Percentiles rank a stretch among this genome's conserved stretches.
Conservation (phyloP, 2,329 filamentous ascomycete species). For the Clarireedia monteithiana region DNA sequence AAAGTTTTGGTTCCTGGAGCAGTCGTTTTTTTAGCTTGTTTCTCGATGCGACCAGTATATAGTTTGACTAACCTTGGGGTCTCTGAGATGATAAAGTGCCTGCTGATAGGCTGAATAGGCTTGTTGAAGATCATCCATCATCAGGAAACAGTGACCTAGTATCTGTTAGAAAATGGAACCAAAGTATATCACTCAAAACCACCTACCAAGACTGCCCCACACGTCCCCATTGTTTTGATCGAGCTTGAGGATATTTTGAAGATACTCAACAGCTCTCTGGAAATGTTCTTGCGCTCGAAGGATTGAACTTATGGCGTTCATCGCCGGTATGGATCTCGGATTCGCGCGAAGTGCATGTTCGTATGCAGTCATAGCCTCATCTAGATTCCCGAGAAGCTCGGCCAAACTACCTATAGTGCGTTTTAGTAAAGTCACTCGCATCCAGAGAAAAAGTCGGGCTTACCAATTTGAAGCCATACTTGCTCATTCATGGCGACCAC, state of each 20-base stretch:
- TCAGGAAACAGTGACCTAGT: slow-evolving; percentile 90
- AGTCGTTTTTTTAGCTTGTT: slow-evolving; percentile 10
- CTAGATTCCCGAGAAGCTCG: slow-evolving; percentile 79
- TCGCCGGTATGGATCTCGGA: slow-evolving; percentile 77
- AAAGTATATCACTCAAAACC: not conserved
- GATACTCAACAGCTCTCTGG: slow-evolving; percentile 85
- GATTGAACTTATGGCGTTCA: slow-evolving; percentile 91
- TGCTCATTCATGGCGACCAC: slow-evolving; percentile 74
- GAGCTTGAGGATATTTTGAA: slow-evolving; percentile 83
- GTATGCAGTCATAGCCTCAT: slow-evolving; percentile 85
- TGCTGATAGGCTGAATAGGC: slow-evolving; percentile 96
- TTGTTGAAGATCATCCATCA: slow-evolving; percentile 97
- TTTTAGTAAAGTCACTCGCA: slow-evolving; percentile 26
- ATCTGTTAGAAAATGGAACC: slow-evolving; percentile 14
- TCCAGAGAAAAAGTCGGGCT: slow-evolving; percentile 26
- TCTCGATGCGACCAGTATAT: not conserved
- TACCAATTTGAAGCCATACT: slow-evolving; percentile 92
- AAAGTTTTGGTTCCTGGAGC: slow-evolving; percentile 81
- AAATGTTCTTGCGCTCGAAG: slow-evolving; percentile 90
- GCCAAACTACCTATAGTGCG: slow-evolving; percentile 62
- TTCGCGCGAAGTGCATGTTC: slow-evolving; percentile 86
- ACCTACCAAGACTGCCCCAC: slow-evolving; percentile 85
- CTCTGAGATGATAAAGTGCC: slow-evolving; percentile 82
- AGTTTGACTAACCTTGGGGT: slow-evolving; percentile 65
- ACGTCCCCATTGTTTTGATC: slow-evolving; percentile 88